Percentiles rank a stretch among this genome's conserved stretches.
Evolutionary conservation across 2,329 filamentous ascomycete species (phyloP).

Genomic region (Trichoderma semiorbis): DNA sequence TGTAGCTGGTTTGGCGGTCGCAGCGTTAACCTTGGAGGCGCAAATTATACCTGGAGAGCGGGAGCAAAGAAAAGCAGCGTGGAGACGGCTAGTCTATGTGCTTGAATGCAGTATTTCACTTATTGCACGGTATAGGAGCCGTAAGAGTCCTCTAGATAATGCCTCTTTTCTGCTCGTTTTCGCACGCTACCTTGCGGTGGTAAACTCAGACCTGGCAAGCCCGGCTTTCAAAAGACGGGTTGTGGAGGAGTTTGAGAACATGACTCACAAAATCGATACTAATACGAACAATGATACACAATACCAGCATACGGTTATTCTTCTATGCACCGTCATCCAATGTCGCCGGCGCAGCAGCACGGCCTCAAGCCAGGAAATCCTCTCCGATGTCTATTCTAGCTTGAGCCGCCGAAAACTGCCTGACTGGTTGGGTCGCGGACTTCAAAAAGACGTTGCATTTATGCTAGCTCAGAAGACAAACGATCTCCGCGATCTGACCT

Average conservation of each 20-base stretch:
- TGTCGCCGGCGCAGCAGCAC: slow-evolving; percentile 43
- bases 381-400: slow-evolving; percentile 39
- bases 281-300: slow-evolving; percentile 20
- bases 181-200: slow-evolving; percentile 29
- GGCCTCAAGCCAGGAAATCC: slow-evolving; percentile 36
- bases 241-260: slow-evolving; percentile 24
- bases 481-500: slow-evolving; percentile 51
- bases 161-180: slow-evolving; percentile 27
- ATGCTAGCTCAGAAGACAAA: slow-evolving; percentile 50
- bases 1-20: slow-evolving; percentile 30
- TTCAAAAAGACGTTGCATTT: slow-evolving; percentile 49
- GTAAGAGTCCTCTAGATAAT: slow-evolving; percentile 3
- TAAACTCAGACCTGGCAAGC: slow-evolving; percentile 17
- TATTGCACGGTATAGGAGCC: slow-evolving; percentile 18
- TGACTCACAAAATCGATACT: slow-evolving; percentile 19
- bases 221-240: slow-evolving; percentile 20
- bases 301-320: slow-evolving; percentile 32
- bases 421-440: slow-evolving; percentile 32
- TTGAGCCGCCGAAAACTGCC: slow-evolving; percentile 36
- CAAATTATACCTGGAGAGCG: slow-evolving; percentile 1
- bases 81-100: slow-evolving; percentile 27
- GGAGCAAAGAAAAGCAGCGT: slow-evolving; percentile 19
- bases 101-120: slow-evolving; percentile 27
- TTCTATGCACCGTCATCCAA: slow-evolving; percentile 46
- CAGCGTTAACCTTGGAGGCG: slow-evolving; percentile 22